phyloP scores from a whole-genome alignment of 2,329 filamentous ascomycete species.

The Coniochaeta prunicola region DNA sequence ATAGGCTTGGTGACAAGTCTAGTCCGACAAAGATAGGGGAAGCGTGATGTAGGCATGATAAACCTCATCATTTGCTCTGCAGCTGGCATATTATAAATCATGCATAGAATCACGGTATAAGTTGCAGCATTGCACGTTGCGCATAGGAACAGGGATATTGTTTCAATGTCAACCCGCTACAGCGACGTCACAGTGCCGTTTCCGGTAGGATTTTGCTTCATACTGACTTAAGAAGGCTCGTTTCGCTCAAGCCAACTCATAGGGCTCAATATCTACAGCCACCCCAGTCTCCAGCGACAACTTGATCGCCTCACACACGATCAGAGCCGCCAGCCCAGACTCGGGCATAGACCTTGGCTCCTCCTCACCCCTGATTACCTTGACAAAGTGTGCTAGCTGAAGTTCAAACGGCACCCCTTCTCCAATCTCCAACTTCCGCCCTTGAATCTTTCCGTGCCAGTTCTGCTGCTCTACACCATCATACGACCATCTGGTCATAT shows the following conservation, averaged over 20 bases:
- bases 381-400: constrained; percentile 43
- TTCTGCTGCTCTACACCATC: constrained; percentile 23
- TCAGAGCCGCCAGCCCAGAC: constrained; percentile 42
- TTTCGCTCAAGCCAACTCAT: constrained; percentile 2
- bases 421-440: constrained; percentile 16
- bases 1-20: neutral
- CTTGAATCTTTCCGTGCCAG: constrained; percentile 30
- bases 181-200: too few species aligned
- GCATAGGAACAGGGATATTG: too few species aligned
- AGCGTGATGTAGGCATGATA: too few species aligned
- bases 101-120: too few species aligned
- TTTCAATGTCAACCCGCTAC: too few species aligned
- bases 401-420: constrained; percentile 37
- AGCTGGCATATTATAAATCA: too few species aligned
- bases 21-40: neutral
- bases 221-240: too few species aligned
- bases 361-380: constrained; percentile 34
- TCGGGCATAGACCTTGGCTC: constrained; percentile 37
- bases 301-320: constrained; percentile 44
- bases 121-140: too few species aligned
- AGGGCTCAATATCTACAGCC: constrained; percentile 14
- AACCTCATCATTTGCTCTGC: too few species aligned
- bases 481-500: constrained; percentile 44
- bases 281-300: constrained; percentile 28
- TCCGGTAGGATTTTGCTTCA: too few species aligned